phyloP scores from a whole-genome alignment of 208 protist species.

The Acanthamoeba culbertsoni region DNA sequence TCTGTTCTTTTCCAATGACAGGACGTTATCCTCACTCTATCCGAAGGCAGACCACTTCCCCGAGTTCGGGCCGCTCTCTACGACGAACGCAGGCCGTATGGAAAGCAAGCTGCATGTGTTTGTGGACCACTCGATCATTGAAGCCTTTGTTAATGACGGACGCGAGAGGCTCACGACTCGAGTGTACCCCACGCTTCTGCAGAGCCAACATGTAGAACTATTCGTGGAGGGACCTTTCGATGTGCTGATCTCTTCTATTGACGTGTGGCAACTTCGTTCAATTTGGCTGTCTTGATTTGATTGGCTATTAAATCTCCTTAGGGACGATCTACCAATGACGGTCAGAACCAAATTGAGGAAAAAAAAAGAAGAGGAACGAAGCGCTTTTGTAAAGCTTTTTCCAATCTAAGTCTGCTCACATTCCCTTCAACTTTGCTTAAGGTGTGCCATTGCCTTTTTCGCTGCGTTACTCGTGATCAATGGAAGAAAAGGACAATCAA shows the following conservation, averaged over 20 bases:
- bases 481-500: too few relatives aligned
- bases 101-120: neutral
- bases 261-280: neutral
- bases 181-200: neutral
- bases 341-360: too few relatives aligned
- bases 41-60: neutral
- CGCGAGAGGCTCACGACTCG: neutral
- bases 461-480: too few relatives aligned
- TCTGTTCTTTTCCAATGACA: neutral
- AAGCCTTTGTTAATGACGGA: neutral
- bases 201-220: neutral
- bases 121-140: slow-evolving; percentile 31
- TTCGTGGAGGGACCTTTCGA: neutral
- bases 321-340: too few relatives aligned
- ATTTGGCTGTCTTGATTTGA: neutral
- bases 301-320: too few relatives aligned
- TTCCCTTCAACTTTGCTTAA: too few relatives aligned
- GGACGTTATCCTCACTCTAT: neutral
- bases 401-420: too few relatives aligned
- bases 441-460: too few relatives aligned
- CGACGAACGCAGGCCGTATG: neutral
- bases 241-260: neutral
- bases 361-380: too few relatives aligned
- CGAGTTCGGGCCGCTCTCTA: neutral
- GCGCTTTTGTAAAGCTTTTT: too few relatives aligned